Evolutionary conservation across 495 filamentous ascomycete genomes (phyloP), one percentile per base, ranked within the genome.

Genomic region (Friedmanniomyces simplex): DNA sequence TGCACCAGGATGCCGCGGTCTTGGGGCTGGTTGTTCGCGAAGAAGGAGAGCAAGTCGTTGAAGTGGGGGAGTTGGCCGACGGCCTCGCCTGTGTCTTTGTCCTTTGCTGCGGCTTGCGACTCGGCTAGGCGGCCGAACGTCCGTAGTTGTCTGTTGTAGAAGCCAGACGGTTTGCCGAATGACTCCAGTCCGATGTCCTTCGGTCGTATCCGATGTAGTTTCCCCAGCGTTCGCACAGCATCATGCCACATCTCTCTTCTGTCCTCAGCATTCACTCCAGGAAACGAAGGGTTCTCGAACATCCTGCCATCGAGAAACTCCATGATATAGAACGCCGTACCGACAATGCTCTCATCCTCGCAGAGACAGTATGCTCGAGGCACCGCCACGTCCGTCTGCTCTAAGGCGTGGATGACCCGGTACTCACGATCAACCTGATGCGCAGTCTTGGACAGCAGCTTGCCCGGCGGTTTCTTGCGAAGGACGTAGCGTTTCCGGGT

Each of bases 401-500:
- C 57, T 18, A 97, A 76, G 0, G 91, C 89, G 66, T 86, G 80
- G 64, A 97, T 87, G 61, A 96, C 82, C 65, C 85, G 82, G 72
- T 91, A 91, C 69, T 98, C 91, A 59, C 91, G 86, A 71, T 98
- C 93, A 57, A 98, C 91, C 64, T 87, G 84, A 74, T 97, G 93
- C 7, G 91, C 91, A 0, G 91, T 91, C 72, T 89, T 91, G 52
- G 87, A 94, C 21, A 96, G 77, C 5, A 97, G 83, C 71, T 84
- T 81, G 63, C 91, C 91, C 2, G 91, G 90, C 11, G 91, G 91
- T 73, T 96, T 96, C 78, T 97, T 96, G 65, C 91, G 87, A 67
- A 96, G 75, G 11, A 96, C 93, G 69, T 82, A 95, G 60, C 80
- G 79, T 57, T 72, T 67, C 54, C 82, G 82, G 69, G 82, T 76